Conservation (phyloP, 192 early-diverging fungal species). For the Coemansia sp. region DNA sequence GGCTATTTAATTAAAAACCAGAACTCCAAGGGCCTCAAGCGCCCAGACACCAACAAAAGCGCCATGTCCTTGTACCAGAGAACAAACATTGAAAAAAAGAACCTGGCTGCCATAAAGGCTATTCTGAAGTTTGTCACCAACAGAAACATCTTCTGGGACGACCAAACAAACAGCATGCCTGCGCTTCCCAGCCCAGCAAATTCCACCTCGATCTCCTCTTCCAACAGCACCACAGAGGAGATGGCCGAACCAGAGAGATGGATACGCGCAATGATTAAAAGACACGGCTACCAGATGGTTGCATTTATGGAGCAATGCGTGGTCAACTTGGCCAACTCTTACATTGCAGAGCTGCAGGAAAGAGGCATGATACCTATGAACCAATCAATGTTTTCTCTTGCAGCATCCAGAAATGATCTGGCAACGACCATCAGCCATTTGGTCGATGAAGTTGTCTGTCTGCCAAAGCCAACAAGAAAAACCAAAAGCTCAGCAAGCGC, state of each 20-base stretch:
- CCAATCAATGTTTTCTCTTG: neutral
- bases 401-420: neutral
- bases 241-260: constrained; percentile 45
- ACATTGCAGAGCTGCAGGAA: constrained; percentile 21
- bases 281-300: constrained; percentile 36
- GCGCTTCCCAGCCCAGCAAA: neutral
- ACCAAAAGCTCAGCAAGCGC: neutral
- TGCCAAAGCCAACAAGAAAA: constrained; percentile 19
- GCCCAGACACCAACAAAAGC: constrained; percentile 3
- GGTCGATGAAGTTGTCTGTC: constrained; percentile 25
- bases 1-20: constrained; percentile 52
- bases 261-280: constrained; percentile 45
- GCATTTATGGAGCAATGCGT: constrained; percentile 38
- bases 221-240: constrained; percentile 22
- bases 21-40: constrained; percentile 16
- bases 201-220: neutral
- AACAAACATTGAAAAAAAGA: constrained; percentile 49
- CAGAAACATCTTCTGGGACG: constrained; percentile 23
- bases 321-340: constrained; percentile 31
- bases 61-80: constrained; percentile 4
- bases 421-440: constrained; percentile 9
- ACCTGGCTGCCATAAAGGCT: constrained; percentile 38
- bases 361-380: neutral
- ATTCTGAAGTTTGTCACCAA: constrained; percentile 32
- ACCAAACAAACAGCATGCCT: constrained; percentile 9